Conservation (phyloP, 75 land plant species). For the Cunninghamia lanceolata region DNA sequence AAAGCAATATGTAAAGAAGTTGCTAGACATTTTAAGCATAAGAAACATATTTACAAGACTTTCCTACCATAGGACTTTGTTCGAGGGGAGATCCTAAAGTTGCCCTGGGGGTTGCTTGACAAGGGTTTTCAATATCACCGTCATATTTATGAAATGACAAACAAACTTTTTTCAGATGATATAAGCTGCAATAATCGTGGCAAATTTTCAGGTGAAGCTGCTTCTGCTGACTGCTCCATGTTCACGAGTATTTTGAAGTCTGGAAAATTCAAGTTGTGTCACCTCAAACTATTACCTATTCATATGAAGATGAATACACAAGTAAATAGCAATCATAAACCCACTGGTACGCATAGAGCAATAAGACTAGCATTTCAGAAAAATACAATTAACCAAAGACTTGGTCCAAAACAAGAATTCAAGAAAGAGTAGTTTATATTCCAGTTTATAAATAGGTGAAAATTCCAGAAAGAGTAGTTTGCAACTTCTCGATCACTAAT, state of each 20-base stretch:
- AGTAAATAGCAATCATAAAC: neutral
- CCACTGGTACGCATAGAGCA: neutral
- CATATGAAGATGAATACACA: neutral
- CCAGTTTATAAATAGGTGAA: no score
- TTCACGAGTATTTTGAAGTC: neutral
- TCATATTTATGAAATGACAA: constrained; percentile 3
- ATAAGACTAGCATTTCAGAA: neutral
- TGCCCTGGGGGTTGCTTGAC: neutral
- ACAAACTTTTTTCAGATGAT: neutral
- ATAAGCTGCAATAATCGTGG: neutral
- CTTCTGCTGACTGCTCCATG: neutral
- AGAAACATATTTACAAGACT: neutral
- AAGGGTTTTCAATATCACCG: neutral
- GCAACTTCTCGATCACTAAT: no score
- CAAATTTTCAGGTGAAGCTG: constrained; percentile 3
- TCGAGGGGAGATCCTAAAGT: neutral
- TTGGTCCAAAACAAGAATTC: neutral
- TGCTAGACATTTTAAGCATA: neutral
- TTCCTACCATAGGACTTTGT: neutral
- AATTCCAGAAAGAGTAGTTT: no score
- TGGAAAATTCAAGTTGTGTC: neutral
- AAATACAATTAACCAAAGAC: neutral
- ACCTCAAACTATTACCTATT: neutral
- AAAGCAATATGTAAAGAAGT: neutral
- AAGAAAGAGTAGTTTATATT: no score